A percentile compares a stretch with the other conserved stretches of the same genome.
Conservation (phyloP, 208 protist genomes). For the Angomonas deanei region DNA sequence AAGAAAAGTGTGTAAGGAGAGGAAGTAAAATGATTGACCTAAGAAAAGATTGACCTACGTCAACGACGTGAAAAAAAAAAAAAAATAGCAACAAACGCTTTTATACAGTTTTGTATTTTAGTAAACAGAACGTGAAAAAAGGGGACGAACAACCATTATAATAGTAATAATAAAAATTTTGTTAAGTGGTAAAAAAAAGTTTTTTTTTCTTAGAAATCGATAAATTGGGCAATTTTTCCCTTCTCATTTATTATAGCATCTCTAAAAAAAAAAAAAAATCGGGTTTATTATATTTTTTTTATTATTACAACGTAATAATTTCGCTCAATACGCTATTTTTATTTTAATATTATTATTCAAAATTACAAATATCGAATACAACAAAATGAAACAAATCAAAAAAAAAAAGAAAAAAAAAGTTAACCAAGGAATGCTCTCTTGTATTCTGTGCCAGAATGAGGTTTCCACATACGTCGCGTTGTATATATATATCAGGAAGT, state of each 20-base stretch:
- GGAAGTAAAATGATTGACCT: neutral
- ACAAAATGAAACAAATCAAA: neutral
- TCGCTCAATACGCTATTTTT: too few relatives aligned
- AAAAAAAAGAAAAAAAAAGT: slow-evolving; percentile 17
- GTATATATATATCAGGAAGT: neutral
- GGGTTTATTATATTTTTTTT: too few relatives aligned
- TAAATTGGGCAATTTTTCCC: too few relatives aligned
- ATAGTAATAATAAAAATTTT: slow-evolving; percentile 14
- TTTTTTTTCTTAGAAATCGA: slow-evolving; percentile 13
- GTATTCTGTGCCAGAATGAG: neutral
- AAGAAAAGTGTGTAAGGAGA: too few relatives aligned
- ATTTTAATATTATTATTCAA: too few relatives aligned
- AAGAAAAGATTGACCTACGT: neutral
- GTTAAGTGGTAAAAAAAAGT: neutral
- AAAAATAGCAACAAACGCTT: slow-evolving; percentile 3
- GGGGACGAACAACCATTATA: slow-evolving; percentile 8
- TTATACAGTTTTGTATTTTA: neutral
- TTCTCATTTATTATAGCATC: too few relatives aligned
- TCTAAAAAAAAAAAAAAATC: slow-evolving; percentile 10
- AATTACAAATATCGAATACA: too few relatives aligned
- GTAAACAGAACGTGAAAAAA: slow-evolving; percentile 16
- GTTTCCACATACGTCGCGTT: too few relatives aligned
- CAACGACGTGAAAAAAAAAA: slow-evolving; percentile 2
- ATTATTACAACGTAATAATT: too few relatives aligned
- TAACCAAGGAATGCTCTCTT: too few relatives aligned